Percentiles rank a stretch among this genome's conserved stretches.
Evolutionary conservation across 2,329 filamentous ascomycete genomes (phyloP).

Genomic region (Trichoderma lentiforme): DNA sequence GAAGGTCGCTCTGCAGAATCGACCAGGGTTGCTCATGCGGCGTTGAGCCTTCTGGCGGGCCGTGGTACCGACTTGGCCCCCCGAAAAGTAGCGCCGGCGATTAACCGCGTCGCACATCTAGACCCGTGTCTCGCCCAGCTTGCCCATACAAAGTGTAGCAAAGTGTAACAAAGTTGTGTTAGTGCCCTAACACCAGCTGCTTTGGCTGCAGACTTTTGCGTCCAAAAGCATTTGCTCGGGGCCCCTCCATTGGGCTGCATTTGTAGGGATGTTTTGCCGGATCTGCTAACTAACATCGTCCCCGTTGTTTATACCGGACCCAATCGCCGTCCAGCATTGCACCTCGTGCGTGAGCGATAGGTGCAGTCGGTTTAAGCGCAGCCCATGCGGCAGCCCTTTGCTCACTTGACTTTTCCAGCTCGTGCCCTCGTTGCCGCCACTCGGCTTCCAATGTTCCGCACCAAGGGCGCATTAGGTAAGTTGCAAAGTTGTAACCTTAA

Average conservation of each 20-base stretch:
- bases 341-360: constrained; percentile 35
- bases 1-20: constrained; percentile 8
- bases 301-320: constrained; percentile 18
- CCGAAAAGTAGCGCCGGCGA: background rate
- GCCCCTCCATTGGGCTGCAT: constrained; percentile 14
- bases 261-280: constrained; percentile 10
- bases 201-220: background rate
- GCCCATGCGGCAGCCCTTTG: background rate
- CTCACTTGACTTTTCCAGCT: background rate
- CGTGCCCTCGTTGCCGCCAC: background rate
- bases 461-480: background rate
- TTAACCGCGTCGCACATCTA: background rate
- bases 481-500: background rate
- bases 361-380: constrained; percentile 18
- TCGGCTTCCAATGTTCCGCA: background rate
- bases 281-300: constrained; percentile 16
- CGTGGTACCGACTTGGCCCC: background rate
- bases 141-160: background rate
- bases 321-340: constrained; percentile 29
- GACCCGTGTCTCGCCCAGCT: rapidly evolving
- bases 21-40: constrained; percentile 16
- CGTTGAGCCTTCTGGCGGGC: constrained; percentile 9
- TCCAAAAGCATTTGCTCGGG: constrained; percentile 4
- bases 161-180: no score
- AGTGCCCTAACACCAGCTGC: background rate